Evolutionary conservation across 2,329 filamentous ascomycete genomes (phyloP).

Genomic region (Zymoseptoria ardabiliae): DNA sequence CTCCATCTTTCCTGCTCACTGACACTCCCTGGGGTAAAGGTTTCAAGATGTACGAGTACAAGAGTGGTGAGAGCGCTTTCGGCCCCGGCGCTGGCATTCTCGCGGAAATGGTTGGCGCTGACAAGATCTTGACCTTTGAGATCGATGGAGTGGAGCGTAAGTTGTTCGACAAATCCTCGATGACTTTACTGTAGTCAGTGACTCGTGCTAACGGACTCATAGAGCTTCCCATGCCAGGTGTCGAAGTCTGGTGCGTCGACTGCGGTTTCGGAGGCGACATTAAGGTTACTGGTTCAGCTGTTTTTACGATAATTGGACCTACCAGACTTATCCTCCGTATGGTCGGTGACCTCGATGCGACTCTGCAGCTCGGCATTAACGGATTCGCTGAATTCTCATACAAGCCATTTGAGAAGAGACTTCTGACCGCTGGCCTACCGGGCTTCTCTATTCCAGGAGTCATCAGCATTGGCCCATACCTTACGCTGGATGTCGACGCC

Average conservation of each 20-base stretch:
- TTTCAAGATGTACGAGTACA: not conserved
- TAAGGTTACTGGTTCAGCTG: not conserved
- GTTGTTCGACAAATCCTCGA: too few relatives aligned
- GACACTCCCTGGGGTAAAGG: not conserved
- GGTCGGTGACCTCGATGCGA: not conserved
- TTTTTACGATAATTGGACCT: not conserved
- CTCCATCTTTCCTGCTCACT: not conserved
- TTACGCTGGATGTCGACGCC: not conserved
- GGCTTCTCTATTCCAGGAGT: conserved; percentile 1
- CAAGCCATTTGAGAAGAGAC: not conserved
- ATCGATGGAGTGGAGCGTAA: not conserved
- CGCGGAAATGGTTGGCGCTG: not conserved
- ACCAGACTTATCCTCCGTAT: not conserved
- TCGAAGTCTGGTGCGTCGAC: not conserved
- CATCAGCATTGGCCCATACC: not conserved
- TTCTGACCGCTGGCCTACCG: not conserved
- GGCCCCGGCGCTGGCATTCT: not conserved
- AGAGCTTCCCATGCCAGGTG: not conserved
- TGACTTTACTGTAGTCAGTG: too few relatives aligned
- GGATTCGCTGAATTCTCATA: not conserved
- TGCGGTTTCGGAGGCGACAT: not conserved
- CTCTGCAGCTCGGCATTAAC: not conserved
- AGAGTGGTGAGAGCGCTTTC: not conserved
- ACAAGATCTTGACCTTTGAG: not conserved
- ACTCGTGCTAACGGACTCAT: too few relatives aligned